phyloP scores from a whole-genome alignment of 192 early-diverging fungal species.

The Umbelopsis isabellina region DNA sequence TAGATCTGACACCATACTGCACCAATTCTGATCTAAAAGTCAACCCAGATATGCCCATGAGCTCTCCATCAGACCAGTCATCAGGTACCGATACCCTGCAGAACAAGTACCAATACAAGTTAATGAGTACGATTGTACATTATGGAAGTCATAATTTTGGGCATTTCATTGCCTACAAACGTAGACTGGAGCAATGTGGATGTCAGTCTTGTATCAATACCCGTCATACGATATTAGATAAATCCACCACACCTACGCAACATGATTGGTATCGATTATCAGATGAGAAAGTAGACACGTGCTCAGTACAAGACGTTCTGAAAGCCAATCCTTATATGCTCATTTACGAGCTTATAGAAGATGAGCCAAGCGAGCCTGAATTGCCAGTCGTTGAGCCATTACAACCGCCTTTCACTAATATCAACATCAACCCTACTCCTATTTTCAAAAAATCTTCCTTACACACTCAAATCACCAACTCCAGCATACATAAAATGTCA shows the following conservation, averaged over 20 bases:
- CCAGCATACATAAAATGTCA: conserved; percentile 14
- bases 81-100: conserved; percentile 14
- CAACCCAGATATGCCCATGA: conserved; percentile 60
- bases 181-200: conserved; percentile 35
- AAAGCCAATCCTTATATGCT: conserved; percentile 74
- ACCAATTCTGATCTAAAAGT: conserved; percentile 64
- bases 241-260: neutral
- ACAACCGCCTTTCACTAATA: too few species aligned
- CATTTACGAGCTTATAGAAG: conserved; percentile 57
- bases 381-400: too few species aligned
- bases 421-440: neutral
- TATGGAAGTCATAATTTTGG: conserved; percentile 77
- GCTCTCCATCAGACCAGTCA: conserved; percentile 3
- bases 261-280: conserved; percentile 73
- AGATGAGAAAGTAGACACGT: conserved; percentile 68
- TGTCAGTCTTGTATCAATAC: conserved; percentile 32
- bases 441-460: conserved; percentile 4
- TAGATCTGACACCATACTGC: conserved; percentile 74
- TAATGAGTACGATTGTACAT: conserved; percentile 73
- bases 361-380: neutral
- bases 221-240: conserved; percentile 3
- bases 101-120: conserved; percentile 44
- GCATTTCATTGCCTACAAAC: conserved; percentile 78
- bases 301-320: conserved; percentile 61
- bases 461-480: neutral